phyloP scores from a whole-genome alignment of 2,329 filamentous ascomycete species.

The Capronia epimyces region DNA sequence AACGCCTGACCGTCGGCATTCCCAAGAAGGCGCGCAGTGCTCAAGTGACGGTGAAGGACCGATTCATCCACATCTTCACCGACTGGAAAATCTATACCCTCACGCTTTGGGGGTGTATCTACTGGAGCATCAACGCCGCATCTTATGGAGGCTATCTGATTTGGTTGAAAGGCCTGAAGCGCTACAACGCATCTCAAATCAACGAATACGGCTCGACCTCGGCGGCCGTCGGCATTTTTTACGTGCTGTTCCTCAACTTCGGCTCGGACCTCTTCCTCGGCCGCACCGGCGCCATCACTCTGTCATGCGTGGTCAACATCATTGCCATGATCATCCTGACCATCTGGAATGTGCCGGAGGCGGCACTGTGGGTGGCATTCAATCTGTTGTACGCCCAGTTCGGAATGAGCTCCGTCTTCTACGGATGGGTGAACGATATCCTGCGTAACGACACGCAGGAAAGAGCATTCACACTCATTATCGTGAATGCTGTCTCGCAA shows the following conservation, averaged over 20 bases:
- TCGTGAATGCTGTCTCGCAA: slow-evolving; percentile 51
- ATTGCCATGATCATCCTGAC: slow-evolving; percentile 29
- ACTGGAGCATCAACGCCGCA: slow-evolving; percentile 35
- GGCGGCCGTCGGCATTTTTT: slow-evolving; percentile 42
- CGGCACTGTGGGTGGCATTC: slow-evolving; percentile 23
- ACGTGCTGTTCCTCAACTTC: slow-evolving; percentile 17
- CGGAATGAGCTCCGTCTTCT: slow-evolving; percentile 15
- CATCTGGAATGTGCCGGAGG: slow-evolving; percentile 31
- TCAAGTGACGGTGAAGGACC: too few relatives aligned
- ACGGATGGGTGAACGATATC: slow-evolving; percentile 44
- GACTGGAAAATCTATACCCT: too few relatives aligned
- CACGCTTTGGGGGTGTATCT: too few relatives aligned
- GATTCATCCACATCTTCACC: too few relatives aligned
- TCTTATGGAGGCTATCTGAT: slow-evolving; percentile 42
- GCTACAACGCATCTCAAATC: slow-evolving; percentile 38
- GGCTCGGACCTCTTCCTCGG: slow-evolving; percentile 10
- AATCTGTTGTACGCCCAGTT: slow-evolving; percentile 10
- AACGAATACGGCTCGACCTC: slow-evolving; percentile 45
- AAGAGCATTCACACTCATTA: slow-evolving; percentile 47
- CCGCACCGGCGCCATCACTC: slow-evolving; percentile 32
- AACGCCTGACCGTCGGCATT: too few relatives aligned
- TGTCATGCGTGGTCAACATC: slow-evolving; percentile 43
- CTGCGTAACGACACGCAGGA: slow-evolving; percentile 46
- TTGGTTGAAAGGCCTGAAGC: slow-evolving; percentile 41
- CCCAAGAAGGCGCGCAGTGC: too few relatives aligned